Conservation (phyloP, 257 asterid genomes). For the Capsicum chinense region DNA sequence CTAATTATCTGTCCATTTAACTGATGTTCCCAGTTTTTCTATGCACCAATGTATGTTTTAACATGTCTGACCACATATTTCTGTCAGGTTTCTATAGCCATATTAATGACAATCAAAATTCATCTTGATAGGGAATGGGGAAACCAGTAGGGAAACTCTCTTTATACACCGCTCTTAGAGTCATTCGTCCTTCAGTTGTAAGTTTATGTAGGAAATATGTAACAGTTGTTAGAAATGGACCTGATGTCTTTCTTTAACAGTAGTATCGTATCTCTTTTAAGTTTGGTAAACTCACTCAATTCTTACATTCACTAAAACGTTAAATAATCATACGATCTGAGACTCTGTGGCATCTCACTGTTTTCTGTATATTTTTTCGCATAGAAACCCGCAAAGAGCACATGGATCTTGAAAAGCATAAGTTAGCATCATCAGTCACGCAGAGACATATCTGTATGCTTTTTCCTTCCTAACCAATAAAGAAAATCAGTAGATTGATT, state of each 20-base stretch:
- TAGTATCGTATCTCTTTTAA: not conserved
- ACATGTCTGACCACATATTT: not conserved
- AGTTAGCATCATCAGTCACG: slow-evolving; percentile 1
- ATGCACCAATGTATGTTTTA: not conserved
- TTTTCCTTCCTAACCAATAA: not conserved
- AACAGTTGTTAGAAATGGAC: slow-evolving; percentile 16
- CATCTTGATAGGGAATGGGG: slow-evolving; percentile 86
- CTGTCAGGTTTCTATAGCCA: not conserved
- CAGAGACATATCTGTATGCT: not conserved
- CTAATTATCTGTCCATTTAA: not conserved
- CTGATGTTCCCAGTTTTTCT: not conserved
- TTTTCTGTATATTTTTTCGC: not conserved
- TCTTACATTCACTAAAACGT: not conserved
- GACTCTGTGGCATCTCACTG: slow-evolving; percentile 9
- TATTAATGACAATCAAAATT: slow-evolving; percentile 32
- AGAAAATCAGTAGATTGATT: not conserved
- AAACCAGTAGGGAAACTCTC: slow-evolving; percentile 94
- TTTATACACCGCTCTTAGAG: slow-evolving; percentile 92
- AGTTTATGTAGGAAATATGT: slow-evolving; percentile 25
- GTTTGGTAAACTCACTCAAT: not conserved
- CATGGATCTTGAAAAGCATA: not conserved
- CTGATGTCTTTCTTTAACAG: not conserved
- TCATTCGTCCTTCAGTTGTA: slow-evolving; percentile 86
- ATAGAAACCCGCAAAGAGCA: not conserved
- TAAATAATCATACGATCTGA: not conserved